These are phyloP conservation scores for Odontarrhena argentea DNA, from an alignment of 345 rosid genomes.

Conservation along the genomic window DNA sequence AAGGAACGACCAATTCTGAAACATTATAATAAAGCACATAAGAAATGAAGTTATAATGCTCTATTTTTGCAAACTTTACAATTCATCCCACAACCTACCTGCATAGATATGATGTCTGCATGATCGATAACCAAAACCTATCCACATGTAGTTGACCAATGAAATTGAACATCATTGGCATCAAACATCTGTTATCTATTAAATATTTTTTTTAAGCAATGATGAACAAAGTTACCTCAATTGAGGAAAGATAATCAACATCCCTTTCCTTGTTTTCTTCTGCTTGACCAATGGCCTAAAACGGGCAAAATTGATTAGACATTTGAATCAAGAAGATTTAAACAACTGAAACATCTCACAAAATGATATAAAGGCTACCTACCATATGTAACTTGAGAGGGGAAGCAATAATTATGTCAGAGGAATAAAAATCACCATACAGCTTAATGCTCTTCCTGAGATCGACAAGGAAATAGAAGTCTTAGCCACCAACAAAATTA, in stretches of 20 bases:
- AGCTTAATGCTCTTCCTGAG: conserved; percentile 78
- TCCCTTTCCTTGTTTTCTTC: conserved; percentile 66
- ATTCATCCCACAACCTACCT: conserved; percentile 53
- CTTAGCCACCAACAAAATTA: conserved; percentile 19
- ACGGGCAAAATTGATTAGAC: conserved; percentile 25
- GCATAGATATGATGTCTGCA: conserved; percentile 90
- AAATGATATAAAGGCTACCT: conserved; percentile 39
- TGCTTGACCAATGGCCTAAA: conserved; percentile 74
- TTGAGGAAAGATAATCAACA: conserved; percentile 86
- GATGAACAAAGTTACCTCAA: conserved; percentile 63
- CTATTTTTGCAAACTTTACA: conserved; percentile 22
- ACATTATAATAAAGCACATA: conserved; percentile 34
- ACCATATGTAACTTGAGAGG: conserved; percentile 69
- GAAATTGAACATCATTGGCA: conserved; percentile 11
- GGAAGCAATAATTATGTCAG: conserved; percentile 92
- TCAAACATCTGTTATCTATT: conserved; percentile 23
- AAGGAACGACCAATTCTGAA: conserved; percentile 81
- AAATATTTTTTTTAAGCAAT: conserved; percentile 20
- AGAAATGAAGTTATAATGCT: conserved; percentile 14
- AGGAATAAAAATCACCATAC: conserved; percentile 80
- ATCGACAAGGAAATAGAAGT: conserved; percentile 20
- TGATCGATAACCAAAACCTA: conserved; percentile 94
- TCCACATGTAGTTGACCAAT: conserved; percentile 9
- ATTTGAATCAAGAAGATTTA: conserved; percentile 14
- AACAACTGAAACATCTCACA: conserved; percentile 9